Evolutionary conservation across 345 rosid species (phyloP), one percentile per base, ranked within the genome.

Genomic region (Turritis glabra): DNA sequence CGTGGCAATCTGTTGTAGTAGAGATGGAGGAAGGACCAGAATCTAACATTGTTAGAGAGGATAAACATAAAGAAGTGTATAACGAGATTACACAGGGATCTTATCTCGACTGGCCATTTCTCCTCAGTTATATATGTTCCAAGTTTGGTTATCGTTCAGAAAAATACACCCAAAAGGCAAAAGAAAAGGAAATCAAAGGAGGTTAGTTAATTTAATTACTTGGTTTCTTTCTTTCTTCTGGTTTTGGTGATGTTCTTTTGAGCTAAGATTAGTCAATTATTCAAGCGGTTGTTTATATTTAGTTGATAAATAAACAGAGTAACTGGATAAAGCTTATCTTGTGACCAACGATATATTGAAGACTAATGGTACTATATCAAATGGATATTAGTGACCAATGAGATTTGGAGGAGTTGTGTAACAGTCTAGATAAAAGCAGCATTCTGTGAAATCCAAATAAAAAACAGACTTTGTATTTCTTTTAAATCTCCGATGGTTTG

Each of bases 61-160:
- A 25, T 12, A 37, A 11, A 14, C 1, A 37, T 37, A 67, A 37
- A 52, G 3, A 52, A 52, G 37, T 67, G 5, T 51, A 33, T 67
- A 23, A 2, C 15, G 48, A 53, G 2, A 37, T 2, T 5, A 5
- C 5, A 51, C 5, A 17, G 7, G 18, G 18, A 15, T 7, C 27
- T 5, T 0, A 0, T 27, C 0, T 1, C 13, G 8, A 19, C 9
- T 38, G 29, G 37, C 15, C 63, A 40, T 18, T 11, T 53, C 63
- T 68, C 19, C 3, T 53, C 13, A 26, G 21, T 68, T 54, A 68
- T n/a, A n/a, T n/a, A n/a, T 68, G 40, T 40, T 54, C 73, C 53
- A 38, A 68, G 52, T 9, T 54, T 68, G 62, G 52, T 54, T 68
- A 26, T 14, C 14, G 40, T 40, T 32, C 21, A 35, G 46, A 4